A percentile compares a stretch with the other conserved stretches of the same genome.
Conservation (phyloP, 352 stramenopile species). For the Globisporangium orthogonon region DNA sequence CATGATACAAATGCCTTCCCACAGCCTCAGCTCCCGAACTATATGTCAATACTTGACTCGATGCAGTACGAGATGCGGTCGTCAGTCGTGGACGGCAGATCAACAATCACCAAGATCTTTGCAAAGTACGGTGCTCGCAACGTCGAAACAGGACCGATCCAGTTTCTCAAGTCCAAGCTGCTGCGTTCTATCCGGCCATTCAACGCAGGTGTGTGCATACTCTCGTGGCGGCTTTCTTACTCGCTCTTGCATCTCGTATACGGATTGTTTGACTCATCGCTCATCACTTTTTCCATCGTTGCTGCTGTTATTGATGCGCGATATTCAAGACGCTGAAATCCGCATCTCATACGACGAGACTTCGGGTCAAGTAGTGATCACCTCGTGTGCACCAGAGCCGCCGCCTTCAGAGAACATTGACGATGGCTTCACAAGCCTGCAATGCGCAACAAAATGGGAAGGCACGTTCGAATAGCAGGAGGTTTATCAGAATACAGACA, state of each 20-base stretch:
- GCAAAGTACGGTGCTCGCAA: conserved; percentile 82
- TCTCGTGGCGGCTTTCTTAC: not conserved
- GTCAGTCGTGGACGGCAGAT: conserved; percentile 34
- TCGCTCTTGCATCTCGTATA: too few species aligned
- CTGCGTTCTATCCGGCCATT: conserved; percentile 71
- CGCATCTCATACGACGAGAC: conserved; percentile 41
- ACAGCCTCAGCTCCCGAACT: conserved; percentile 44
- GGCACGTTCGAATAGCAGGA: conserved; percentile 47
- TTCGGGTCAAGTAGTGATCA: conserved; percentile 48
- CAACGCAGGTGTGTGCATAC: conserved; percentile 35
- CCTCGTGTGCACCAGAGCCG: conserved; percentile 27
- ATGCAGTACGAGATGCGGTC: conserved; percentile 70
- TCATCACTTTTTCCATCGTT: not conserved
- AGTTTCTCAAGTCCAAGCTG: conserved; percentile 78
- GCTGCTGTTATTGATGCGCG: not conserved
- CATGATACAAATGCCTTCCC: not conserved
- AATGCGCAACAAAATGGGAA: conserved; percentile 61
- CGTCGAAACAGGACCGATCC: conserved; percentile 70
- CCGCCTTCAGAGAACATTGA: conserved; percentile 7
- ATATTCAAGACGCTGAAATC: conserved; percentile 43
- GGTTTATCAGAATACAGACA: too few species aligned
- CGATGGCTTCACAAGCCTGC: conserved; percentile 27
- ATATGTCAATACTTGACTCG: conserved; percentile 68
- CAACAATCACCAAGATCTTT: conserved; percentile 62
- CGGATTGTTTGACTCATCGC: too few species aligned